Evolutionary conservation across 768 basidiomycete genomes (phyloP).

Genomic region (Podaxis sp.): DNA sequence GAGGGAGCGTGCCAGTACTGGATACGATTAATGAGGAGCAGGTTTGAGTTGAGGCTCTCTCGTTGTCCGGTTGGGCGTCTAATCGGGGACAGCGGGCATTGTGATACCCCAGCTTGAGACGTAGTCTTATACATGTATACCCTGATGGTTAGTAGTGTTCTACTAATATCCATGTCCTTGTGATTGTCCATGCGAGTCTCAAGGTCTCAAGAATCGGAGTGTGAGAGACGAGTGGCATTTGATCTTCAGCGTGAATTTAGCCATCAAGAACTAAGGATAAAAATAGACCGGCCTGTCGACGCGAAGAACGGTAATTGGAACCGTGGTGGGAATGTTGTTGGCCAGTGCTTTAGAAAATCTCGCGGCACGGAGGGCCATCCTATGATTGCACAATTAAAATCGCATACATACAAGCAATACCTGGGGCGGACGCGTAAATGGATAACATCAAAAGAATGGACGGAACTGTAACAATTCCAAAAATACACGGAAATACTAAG

Average conservation of each 20-base stretch:
- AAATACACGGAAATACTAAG: not conserved
- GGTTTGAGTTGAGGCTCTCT: not conserved
- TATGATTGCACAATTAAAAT: not conserved
- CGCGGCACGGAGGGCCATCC: not conserved
- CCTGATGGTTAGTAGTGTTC: not conserved
- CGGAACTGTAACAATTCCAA: not conserved
- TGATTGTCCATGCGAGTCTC: not conserved
- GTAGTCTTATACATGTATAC: not conserved
- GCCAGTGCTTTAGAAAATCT: not conserved
- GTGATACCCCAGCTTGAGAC: not conserved
- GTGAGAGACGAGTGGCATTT: not conserved
- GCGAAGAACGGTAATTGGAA: too few species aligned
- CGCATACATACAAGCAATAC: not conserved
- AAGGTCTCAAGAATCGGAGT: not conserved
- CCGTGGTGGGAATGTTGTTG: too few species aligned
- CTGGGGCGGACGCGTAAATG: not conserved
- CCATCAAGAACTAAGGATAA: not conserved
- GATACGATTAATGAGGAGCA: slow-evolving; percentile 3
- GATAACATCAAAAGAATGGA: not conserved
- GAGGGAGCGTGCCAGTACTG: not conserved
- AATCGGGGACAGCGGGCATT: not conserved
- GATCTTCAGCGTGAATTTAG: not conserved
- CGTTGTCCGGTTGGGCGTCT: not conserved
- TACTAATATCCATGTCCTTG: not conserved
- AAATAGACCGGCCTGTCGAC: not conserved